phyloP scores from a whole-genome alignment of 345 rosid genomes.

The rapeseed (Brassica napus) region Da-Ae NC_063451.1:32095501-32096000 shows the following conservation, averaged over 20 bases:
- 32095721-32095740: conserved; percentile 78
- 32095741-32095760: conserved; percentile 74
- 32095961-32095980: conserved; percentile 84
- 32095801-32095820: background rate
- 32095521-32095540: conserved; percentile 93
- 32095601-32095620: background rate
- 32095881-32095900: conserved; percentile 78
- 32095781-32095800: conserved; percentile 46
- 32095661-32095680: conserved; percentile 94
- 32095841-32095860: background rate
- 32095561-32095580: background rate
- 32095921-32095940: conserved; percentile 77
- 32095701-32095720: conserved; percentile 92
- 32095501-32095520: conserved; percentile 94
- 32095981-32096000: conserved; percentile 97
- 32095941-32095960: conserved; percentile 85
- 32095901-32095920: conserved; percentile 92
- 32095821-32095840: background rate
- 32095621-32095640: background rate
- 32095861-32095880: conserved; percentile 82
- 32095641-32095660: conserved; percentile 84
- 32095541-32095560: conserved; percentile 87
- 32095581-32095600: background rate
- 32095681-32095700: conserved; percentile 69
- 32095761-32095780: conserved; percentile 72